phyloP scores from a whole-genome alignment of 2,329 filamentous ascomycete genomes.

The Fusarium zealandicum region DNA sequence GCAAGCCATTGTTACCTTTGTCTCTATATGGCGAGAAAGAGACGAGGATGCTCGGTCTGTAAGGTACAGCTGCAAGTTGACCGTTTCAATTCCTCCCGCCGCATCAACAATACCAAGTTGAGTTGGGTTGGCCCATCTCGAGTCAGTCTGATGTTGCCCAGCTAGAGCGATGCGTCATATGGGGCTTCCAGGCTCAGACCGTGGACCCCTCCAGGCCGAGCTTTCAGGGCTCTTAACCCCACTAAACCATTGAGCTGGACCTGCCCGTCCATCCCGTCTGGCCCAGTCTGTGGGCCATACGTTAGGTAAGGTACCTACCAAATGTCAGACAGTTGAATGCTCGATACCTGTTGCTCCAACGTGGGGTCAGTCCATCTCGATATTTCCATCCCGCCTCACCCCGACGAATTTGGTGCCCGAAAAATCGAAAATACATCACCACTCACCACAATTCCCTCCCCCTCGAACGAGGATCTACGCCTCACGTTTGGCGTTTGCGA shows the following conservation, averaged over 20 bases:
- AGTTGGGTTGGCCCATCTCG: background rate
- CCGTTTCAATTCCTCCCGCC: constrained; percentile 1
- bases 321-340: background rate
- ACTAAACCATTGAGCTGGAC: constrained; percentile 21
- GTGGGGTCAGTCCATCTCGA: constrained; percentile 36
- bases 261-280: too few relatives aligned
- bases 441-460: constrained; percentile 7
- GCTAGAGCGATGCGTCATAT: constrained; percentile 22
- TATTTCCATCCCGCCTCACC: constrained; percentile 32
- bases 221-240: constrained; percentile 35
- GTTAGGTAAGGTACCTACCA: constrained; percentile 13
- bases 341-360: constrained; percentile 23
- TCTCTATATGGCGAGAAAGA: background rate
- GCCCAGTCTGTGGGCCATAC: background rate
- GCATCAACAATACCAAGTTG: background rate
- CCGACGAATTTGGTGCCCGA: constrained; percentile 31
- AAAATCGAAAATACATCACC: constrained; percentile 26
- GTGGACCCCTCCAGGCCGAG: too few relatives aligned
- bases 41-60: background rate
- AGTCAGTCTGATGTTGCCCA: background rate
- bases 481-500: constrained; percentile 26
- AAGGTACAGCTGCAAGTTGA: constrained; percentile 18
- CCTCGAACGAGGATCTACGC: constrained; percentile 22
- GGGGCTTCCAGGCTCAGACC: background rate
- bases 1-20: too few relatives aligned